Base-by-base conservation (phyloP, 768 basidiomycete species). In the Crucibulum laeve region DNA sequence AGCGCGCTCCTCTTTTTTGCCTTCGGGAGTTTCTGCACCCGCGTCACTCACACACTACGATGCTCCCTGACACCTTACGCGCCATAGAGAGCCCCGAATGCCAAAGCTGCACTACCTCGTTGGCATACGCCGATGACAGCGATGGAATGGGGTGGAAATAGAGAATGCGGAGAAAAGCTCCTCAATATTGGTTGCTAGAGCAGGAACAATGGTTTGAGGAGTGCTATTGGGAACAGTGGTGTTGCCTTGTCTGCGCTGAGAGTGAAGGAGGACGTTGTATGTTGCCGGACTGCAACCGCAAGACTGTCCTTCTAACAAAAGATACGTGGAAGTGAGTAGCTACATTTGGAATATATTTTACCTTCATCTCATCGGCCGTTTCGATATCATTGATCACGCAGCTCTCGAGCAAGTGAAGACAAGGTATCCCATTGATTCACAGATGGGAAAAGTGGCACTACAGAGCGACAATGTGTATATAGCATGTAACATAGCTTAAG, bases 1-100 rank as follows among this genome's bases (percentile, higher is more conserved):
- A 17, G 73, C 70, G 14, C 76, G 61, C 6, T 66, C 67, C 28
- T 68, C 68, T 43, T 60, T 61, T 53, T 77, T 78, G 1, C 73
- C 75, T 0, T 59, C 49, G 1, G 74, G 61, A 0, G 76, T 76
- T 18, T 60, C 57, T 3, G 72, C 58, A 0, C 64, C 59, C 0
- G 76, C 77, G 46, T 74, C 76, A n/a, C n/a, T n/a, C n/a, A 47
- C 76, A 78, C 0, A 65, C 71, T n/a, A 78, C 61, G 40, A 77
- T 53, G 43, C 64, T 66, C 26, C 60, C 58, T 2, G 73, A n/a
- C 62, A 3, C 35, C 30, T 25, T 62, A 50, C 15, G 55, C 43
- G 4, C 62, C 60, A 39, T 65, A 67, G 26, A 67, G 58, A 0
- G 67, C 61, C 4, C 64, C 65, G 44, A 75, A 74, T 1, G 69